A percentile compares a stretch with the other conserved stretches of the same genome.
Evolutionary conservation across 73 alveolate species (phyloP).

Genomic region (Tetrahymena elliotti): DNA sequence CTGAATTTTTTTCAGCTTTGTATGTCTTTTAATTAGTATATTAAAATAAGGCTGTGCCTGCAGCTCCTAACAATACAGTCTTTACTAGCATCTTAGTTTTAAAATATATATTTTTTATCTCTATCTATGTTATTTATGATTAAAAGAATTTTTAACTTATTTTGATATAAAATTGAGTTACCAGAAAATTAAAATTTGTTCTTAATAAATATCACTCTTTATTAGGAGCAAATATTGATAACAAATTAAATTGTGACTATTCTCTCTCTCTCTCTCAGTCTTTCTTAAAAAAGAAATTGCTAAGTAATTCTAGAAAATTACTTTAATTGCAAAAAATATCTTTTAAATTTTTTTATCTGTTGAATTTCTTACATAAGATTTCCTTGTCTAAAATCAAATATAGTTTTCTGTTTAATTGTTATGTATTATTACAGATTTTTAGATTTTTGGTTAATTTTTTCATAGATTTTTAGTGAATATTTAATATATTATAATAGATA

Average conservation of each 20-base stretch:
- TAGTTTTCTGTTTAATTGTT: neutral
- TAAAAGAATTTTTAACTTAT: neutral
- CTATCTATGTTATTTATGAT: neutral
- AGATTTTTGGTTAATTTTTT: neutral
- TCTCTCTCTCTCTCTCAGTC: neutral
- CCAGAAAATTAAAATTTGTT: neutral
- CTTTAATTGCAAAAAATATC: neutral
- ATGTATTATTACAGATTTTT: neutral
- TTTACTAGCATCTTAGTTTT: neutral
- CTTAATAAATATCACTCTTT: neutral
- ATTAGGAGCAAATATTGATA: neutral
- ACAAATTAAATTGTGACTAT: neutral
- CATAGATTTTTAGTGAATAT: too few relatives aligned
- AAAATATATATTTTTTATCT: neutral
- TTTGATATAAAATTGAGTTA: neutral
- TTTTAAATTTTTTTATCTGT: neutral
- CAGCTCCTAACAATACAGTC: neutral
- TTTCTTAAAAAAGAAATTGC: neutral
- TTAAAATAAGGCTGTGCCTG: neutral
- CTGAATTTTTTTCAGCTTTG: neutral
- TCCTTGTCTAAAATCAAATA: neutral
- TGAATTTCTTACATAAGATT: neutral
- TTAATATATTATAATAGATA: neutral
- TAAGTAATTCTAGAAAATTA: neutral
- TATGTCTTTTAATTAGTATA: neutral